Evolutionary conservation across 23 red algal species (phyloP).

Genomic region (Gracilaria domingensis): DNA sequence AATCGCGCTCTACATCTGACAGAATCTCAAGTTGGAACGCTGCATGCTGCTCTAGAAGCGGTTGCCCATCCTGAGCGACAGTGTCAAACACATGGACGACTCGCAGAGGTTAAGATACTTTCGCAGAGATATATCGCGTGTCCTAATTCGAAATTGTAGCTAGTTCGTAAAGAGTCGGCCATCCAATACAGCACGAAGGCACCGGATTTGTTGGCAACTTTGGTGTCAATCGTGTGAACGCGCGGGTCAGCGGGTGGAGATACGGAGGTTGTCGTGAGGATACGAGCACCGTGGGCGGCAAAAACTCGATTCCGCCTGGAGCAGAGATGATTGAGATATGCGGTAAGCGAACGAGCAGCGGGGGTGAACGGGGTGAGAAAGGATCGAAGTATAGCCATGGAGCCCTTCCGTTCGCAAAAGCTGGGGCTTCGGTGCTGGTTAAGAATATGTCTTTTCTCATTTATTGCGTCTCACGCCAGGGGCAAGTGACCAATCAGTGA

Average conservation of each 20-base stretch:
- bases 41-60: conserved; percentile 79
- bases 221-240: conserved; percentile 23
- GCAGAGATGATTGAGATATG: neutral
- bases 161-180: conserved; percentile 72
- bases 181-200: conserved; percentile 92
- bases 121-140: conserved; percentile 81
- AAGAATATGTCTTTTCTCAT: neutral
- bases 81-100: conserved; percentile 74
- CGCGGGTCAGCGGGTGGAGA: conserved; percentile 36
- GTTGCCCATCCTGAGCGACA: conserved; percentile 63
- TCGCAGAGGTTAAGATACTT: conserved; percentile 61
- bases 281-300: neutral
- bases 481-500: neutral
- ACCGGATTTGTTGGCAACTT: conserved; percentile 13
- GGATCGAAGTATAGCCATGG: neutral
- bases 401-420: neutral
- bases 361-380: neutral
- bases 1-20: no score
- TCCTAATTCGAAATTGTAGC: conserved; percentile 75
- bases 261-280: neutral
- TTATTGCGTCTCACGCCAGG: no score
- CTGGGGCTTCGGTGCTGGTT: neutral
- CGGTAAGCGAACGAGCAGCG: neutral
- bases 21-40: no score
- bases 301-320: neutral